phyloP scores from a whole-genome alignment of 2,329 filamentous ascomycete species.

The Hypoxylon sp. region DNA sequence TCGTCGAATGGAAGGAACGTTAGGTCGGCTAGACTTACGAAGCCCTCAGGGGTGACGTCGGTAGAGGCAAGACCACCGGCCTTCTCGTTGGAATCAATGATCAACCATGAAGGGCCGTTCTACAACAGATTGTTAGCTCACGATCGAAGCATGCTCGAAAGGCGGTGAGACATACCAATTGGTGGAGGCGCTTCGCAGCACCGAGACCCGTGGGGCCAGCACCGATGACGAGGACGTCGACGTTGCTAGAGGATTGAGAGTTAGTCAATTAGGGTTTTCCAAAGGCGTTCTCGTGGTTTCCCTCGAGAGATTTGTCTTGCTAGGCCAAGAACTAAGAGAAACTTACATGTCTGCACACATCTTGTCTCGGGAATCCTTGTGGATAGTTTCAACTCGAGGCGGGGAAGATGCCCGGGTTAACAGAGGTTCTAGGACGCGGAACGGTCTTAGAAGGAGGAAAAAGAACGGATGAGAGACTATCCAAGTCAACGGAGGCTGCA shows the following conservation, averaged over 20 bases:
- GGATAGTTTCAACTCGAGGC: constrained; percentile 31
- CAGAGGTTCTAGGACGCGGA: constrained; percentile 26
- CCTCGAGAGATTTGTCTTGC: not conserved
- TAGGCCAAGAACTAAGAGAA: constrained; percentile 16
- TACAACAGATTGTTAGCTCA: constrained; percentile 59
- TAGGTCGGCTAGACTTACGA: constrained; percentile 75
- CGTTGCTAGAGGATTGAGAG: constrained; percentile 71
- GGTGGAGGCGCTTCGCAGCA: constrained; percentile 97
- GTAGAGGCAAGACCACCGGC: constrained; percentile 97
- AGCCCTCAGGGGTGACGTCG: constrained; percentile 94
- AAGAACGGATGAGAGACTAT: constrained; percentile 47
- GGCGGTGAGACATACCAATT: constrained; percentile 78
- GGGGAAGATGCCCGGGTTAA: constrained; percentile 29
- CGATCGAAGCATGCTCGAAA: constrained; percentile 45
- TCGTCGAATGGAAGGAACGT: not conserved
- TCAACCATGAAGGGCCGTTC: constrained; percentile 95
- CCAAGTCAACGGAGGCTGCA: constrained; percentile 44
- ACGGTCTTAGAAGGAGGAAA: constrained; percentile 32
- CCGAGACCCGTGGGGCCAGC: constrained; percentile 97
- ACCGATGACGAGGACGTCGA: constrained; percentile 98
- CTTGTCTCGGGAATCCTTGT: constrained; percentile 31
- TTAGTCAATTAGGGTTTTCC: constrained; percentile 35
- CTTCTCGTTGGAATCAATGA: constrained; percentile 91
- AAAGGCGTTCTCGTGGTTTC: not conserved
- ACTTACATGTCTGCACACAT: constrained; percentile 47